These are phyloP conservation scores for Laburnicola sp. DNA, from an alignment of 2,329 filamentous ascomycete species.

Conservation along the genomic window DNA sequence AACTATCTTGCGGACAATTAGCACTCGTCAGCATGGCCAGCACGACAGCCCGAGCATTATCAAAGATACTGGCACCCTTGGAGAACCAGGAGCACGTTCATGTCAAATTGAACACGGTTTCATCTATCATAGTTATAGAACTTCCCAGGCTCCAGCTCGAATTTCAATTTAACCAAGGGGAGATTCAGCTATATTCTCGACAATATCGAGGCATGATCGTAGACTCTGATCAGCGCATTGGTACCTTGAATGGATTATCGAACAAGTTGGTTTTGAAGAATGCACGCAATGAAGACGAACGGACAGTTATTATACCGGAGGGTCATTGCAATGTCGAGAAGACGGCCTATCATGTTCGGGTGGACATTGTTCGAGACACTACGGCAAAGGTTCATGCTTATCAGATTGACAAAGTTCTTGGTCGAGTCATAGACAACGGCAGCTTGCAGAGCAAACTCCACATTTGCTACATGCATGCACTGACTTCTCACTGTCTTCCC, in stretches of 20 bases:
- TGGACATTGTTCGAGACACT: slow-evolving; percentile 17
- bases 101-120: slow-evolving; percentile 10
- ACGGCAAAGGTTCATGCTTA: slow-evolving; percentile 49
- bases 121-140: slow-evolving; percentile 17
- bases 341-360: slow-evolving; percentile 12
- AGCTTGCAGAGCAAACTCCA: slow-evolving; percentile 58
- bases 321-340: slow-evolving; percentile 15
- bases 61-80: slow-evolving; percentile 18
- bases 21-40: slow-evolving; percentile 16
- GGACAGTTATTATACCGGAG: slow-evolving; percentile 45
- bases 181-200: slow-evolving; percentile 20
- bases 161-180: slow-evolving; percentile 14
- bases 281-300: slow-evolving; percentile 18
- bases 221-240: slow-evolving; percentile 27
- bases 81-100: slow-evolving; percentile 26
- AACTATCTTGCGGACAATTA: slow-evolving; percentile 9
- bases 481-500: slow-evolving; percentile 57
- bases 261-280: slow-evolving; percentile 28
- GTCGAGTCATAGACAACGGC: slow-evolving; percentile 55
- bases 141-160: slow-evolving; percentile 19
- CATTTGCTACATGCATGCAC: slow-evolving; percentile 56
- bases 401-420: slow-evolving; percentile 54
- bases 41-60: slow-evolving; percentile 13
- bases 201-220: slow-evolving; percentile 32
- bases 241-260: slow-evolving; percentile 27